Conservation (phyloP, 2,329 filamentous ascomycete species). For the Fusarium goolgardi region DNA sequence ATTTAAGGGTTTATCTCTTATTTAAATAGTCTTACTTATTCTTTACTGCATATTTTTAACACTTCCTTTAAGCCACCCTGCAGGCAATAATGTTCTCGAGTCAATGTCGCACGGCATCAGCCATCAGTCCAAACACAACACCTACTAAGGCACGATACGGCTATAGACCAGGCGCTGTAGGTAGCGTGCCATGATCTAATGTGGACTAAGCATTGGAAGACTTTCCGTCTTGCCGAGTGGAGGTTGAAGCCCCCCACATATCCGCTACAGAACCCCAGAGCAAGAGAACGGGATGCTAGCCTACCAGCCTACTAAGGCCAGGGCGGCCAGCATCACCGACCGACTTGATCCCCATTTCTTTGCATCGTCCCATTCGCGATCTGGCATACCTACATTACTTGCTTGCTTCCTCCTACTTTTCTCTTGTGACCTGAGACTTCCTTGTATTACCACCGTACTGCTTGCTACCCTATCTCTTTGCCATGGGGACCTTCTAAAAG, state of each 20-base stretch:
- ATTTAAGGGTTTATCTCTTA: no score
- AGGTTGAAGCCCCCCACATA: slow-evolving; percentile 31
- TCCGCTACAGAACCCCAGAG: slow-evolving; percentile 34
- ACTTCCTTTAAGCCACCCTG: not conserved
- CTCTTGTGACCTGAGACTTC: slow-evolving; percentile 2
- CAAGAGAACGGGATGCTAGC: slow-evolving; percentile 37
- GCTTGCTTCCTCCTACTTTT: slow-evolving; percentile 18
- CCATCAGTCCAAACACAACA: slow-evolving; percentile 8
- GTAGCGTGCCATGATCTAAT: not conserved
- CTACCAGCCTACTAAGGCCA: slow-evolving; percentile 43
- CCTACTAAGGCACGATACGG: not conserved
- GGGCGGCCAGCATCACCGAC: slow-evolving; percentile 45
- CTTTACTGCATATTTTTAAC: no score
- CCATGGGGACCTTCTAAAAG: slow-evolving; percentile 42
- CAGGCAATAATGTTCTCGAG: not conserved
- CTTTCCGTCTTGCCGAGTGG: slow-evolving; percentile 33
- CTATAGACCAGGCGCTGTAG: slow-evolving; percentile 1
- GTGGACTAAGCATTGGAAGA: slow-evolving; percentile 13
- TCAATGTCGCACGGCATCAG: slow-evolving; percentile 12
- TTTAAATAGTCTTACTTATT: no score
- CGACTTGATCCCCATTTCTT: slow-evolving; percentile 40
- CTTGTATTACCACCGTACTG: slow-evolving; percentile 29
- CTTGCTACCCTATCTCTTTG: slow-evolving; percentile 6
- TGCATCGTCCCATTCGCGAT: slow-evolving; percentile 46
- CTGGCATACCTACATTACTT: slow-evolving; percentile 30